Evolutionary conservation across 108 stramenopile species (phyloP).

Genomic region (Pseudonitzschia pungens): DNA sequence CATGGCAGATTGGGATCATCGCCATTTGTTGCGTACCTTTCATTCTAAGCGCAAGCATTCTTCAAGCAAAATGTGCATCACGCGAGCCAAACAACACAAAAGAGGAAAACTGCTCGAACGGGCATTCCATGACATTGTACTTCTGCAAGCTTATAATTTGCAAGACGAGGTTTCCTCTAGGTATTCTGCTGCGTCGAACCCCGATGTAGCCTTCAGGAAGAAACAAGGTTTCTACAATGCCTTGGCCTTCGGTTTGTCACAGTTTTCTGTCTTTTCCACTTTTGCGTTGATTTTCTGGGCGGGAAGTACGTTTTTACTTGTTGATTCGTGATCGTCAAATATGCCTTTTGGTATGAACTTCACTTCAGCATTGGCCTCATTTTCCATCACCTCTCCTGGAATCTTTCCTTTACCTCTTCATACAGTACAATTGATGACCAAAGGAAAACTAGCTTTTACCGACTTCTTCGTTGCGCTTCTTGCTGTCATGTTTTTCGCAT

Average conservation of each 20-base stretch:
- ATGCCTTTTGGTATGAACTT: not conserved
- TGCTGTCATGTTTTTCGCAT: conserved; percentile 5
- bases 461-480: conserved; percentile 3
- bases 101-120: not conserved
- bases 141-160: conserved; percentile 4
- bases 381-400: not conserved
- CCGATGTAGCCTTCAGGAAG: conserved; percentile 1
- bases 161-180: conserved; percentile 1
- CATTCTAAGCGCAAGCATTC: conserved; percentile 55
- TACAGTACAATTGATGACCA: conserved; percentile 6
- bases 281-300: conserved; percentile 8
- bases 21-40: conserved; percentile 67
- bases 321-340: not conserved
- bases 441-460: not conserved
- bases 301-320: not conserved
- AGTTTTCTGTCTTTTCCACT: conserved; percentile 6
- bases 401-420: not conserved
- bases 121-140: conserved; percentile 7
- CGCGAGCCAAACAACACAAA: not conserved
- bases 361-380: not conserved
- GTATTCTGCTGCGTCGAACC: not conserved
- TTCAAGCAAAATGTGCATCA: conserved; percentile 57
- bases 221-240: conserved; percentile 10
- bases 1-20: conserved; percentile 58
- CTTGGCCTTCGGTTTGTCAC: conserved; percentile 1